These are phyloP conservation scores for Chrysophaeum taylorii DNA, from an alignment of 352 stramenopile genomes.

Conservation along the genomic window DNA sequence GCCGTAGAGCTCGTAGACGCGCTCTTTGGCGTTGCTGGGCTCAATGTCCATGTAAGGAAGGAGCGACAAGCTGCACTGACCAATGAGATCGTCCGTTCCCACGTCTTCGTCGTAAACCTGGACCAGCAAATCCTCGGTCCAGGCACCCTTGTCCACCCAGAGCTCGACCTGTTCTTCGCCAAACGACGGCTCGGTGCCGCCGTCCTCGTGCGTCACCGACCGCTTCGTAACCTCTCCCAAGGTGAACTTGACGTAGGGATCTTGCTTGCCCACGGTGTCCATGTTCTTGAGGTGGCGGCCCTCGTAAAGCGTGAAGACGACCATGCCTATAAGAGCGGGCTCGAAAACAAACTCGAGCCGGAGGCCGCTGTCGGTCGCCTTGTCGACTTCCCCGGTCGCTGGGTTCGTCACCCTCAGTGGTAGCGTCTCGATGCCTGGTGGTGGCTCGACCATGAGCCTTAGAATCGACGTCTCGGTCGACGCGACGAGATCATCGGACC, in stretches of 20 bases:
- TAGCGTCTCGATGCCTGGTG: conserved; percentile 46
- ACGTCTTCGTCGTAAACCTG: conserved; percentile 72
- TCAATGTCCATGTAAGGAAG: conserved; percentile 33
- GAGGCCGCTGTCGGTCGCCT: conserved; percentile 14
- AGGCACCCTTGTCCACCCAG: conserved; percentile 75
- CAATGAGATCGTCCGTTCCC: conserved; percentile 72
- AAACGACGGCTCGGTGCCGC: conserved; percentile 76
- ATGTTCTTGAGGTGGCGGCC: conserved; percentile 67
- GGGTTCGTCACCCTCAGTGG: conserved; percentile 44
- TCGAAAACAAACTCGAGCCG: conserved; percentile 40
- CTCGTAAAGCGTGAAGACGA: conserved; percentile 68
- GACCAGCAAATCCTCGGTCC: conserved; percentile 61
- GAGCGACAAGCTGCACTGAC: conserved; percentile 28
- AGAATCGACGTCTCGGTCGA: conserved; percentile 55
- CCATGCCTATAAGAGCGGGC: conserved; percentile 57
- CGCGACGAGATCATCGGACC: conserved; percentile 67
- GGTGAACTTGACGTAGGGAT: conserved; percentile 72
- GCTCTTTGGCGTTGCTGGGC: conserved; percentile 19
- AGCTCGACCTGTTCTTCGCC: conserved; percentile 74
- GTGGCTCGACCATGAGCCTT: conserved; percentile 56
- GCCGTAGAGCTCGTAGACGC: conserved; percentile 26
- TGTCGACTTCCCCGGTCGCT: too few relatives aligned
- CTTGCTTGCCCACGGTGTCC: conserved; percentile 30
- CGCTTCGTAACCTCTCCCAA: conserved; percentile 35
- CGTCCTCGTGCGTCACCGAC: conserved; percentile 31